Base-by-base conservation (phyloP, 108 stramenopile species). In the Schizochytrium sp. region DNA sequence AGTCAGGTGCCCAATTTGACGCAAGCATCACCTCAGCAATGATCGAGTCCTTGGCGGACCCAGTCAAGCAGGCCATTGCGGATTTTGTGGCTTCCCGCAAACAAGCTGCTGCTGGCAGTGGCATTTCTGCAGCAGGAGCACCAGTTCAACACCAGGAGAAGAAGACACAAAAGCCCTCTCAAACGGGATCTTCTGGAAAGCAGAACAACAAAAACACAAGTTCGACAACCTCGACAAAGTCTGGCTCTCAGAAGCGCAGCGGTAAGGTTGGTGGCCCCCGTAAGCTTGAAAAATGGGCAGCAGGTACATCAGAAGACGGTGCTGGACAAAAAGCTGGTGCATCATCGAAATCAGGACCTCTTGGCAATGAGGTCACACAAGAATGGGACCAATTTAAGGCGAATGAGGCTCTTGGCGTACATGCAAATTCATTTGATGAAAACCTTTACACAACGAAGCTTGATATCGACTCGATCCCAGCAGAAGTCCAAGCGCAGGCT, bases 391-490 rank as follows among this genome's bases (percentile, higher is more conserved):
- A 98, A 90, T 98, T 98, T 90, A 91, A 95, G 87, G 96, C 96
- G 46, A 98, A 98, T 91, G 91, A 96, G 89, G 90, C 93, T 46
- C 90, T 95, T 56, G 97, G 97, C 92, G 95, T 95, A 89, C 95
- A 97, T 89, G 93, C 93, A 87, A 93, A 96, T 19, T 91, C 94
- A 40, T 98, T 93, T 69, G 97, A 98, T 89, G 98, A 98, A 90
- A 98, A 96, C 92, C 89, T 98, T 15, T 98, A 98, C 92, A 98
- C 98, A 0, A 98, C 97, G 3, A 89, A 92, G 59, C 93, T 98
- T 72, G 96, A 98, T 89, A 96, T 94, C 58, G 88, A 89, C 5
- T 87, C 91, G 2, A 92, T 97, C 53, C 95, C 97, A 72, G 72
- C 89, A 12, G 87, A 89, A 73, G 94, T 96, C 87, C 64, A 91